Evolutionary conservation across 2,329 filamentous ascomycete genomes (phyloP).

Genomic region (Cytospora mali): DNA sequence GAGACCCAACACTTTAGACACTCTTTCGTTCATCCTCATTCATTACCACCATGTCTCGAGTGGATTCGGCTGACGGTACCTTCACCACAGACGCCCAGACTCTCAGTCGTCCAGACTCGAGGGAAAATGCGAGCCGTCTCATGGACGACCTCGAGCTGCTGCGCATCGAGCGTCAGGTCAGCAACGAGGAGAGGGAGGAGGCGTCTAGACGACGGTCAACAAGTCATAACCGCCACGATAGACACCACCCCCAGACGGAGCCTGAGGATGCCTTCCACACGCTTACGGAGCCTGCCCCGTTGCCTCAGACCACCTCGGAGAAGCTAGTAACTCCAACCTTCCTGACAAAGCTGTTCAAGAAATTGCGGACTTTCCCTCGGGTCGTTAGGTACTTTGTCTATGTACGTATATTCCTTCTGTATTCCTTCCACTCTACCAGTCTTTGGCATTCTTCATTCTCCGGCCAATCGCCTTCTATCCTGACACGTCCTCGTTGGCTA

Average conservation of each 20-base stretch:
- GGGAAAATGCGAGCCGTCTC: constrained; percentile 42
- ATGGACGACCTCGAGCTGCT: constrained; percentile 54
- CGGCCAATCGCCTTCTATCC: not conserved
- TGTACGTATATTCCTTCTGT: constrained; percentile 32
- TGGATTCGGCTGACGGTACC: constrained; percentile 12
- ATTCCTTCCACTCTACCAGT: not conserved
- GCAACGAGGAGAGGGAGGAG: constrained; percentile 44
- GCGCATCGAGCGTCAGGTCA: constrained; percentile 50
- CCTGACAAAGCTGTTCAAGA: constrained; percentile 43
- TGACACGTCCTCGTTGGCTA: too few species aligned
- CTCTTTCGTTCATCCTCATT: too few species aligned
- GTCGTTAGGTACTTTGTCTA: constrained; percentile 54
- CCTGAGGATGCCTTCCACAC: constrained; percentile 53
- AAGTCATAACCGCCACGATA: constrained; percentile 34
- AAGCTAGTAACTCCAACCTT: constrained; percentile 34
- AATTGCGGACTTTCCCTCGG: constrained; percentile 53
- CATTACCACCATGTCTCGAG: constrained; percentile 14
- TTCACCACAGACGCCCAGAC: constrained; percentile 25
- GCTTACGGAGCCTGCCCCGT: constrained; percentile 31
- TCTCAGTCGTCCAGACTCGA: constrained; percentile 32
- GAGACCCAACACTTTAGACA: too few species aligned
- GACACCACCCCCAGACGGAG: constrained; percentile 40
- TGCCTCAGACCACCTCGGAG: constrained; percentile 18
- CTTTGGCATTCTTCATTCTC: not conserved
- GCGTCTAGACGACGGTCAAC: constrained; percentile 29